Evolutionary conservation across 306 rosid species (phyloP), one percentile per base, ranked within the genome.

Genomic region (Cicer arietinum): DNA sequence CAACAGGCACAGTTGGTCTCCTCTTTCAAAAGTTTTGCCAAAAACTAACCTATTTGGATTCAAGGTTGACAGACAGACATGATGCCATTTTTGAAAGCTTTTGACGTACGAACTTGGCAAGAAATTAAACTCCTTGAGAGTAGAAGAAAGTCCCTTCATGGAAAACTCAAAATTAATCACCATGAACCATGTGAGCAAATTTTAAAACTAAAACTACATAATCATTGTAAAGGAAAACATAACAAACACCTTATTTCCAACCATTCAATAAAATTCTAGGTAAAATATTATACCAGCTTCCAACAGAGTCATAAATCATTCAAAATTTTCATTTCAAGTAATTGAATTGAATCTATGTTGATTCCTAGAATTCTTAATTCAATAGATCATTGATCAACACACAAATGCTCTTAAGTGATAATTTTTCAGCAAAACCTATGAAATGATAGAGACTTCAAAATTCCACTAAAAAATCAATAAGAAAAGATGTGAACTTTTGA

Each of bases 71-170:
- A 77, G 65, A 62, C 73, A 68, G 52, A 77, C 85, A 71, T n/a
- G 78, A 35, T 64, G 76, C 13, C 35, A 74, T 77, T 59, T 80
- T 71, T 59, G 74, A 68, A 79, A 79, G 73, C 72, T 82, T 71
- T 70, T 77, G 72, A 72, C 44, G 57, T 83, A 61, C 65, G 84
- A 71, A 65, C 82, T 65, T 0, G 82, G 84, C 58, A 66, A 56
- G 82, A 84, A 69, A 60, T 52, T 80, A 37, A 76, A 73, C 71
- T 82, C 89, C 78, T 39, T 85, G 69, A 51, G 46, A 17, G 63
- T 30, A 75, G 84, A 77, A 78, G 84, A 76, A 80, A 69, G 64
- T 37, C 88, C 91, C 91, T 92, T 51, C 76, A 58, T 35, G 56
- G 30, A 58, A 74, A 71, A 40, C 46, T 18, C n/a, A 64, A 78